Evolutionary conservation across 2,329 filamentous ascomycete genomes (phyloP), one percentile per base, ranked within the genome.

Genomic region (Cercospora zeina): DNA sequence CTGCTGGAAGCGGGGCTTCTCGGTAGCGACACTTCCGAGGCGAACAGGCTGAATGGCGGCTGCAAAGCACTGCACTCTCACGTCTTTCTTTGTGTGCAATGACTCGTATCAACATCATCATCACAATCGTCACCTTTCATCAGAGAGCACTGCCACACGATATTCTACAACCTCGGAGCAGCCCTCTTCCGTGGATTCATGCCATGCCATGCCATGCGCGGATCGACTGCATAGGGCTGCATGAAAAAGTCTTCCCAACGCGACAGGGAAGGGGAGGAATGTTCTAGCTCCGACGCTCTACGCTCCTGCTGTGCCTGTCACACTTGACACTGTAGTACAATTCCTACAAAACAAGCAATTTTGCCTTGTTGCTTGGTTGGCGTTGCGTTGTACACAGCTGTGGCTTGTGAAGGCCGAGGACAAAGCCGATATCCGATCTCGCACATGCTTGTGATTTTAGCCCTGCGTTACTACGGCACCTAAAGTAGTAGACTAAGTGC

Each of bases 21-120:
- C 42, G 42, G 42, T 30, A 24, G 42, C 42, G 42, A 49, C 42
- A n/a, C 42, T 49, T 49, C 42, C 42, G 42, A 49, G 21, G 8
- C 3, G 27, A 30, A 14, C 42, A 47, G 42, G 21, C 42, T 49
- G 42, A 49, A 49, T 30, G 13, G 42, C 42, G 13, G 42, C 42
- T 27, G 24, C 42, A 14, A 27, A 49, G 31, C 4, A 9, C 31
- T 34, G 5, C 9, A 9, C 10, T 47, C 19, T 19, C 7, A 11
- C 11, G 13, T 27, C 13, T 6, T 13, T 49, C 42, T 49, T 49
- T 49, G 42, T 30, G 4, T 4, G 13, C 9, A 6, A 49, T 21
- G 42, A 49, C 42, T 49, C 42, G 42, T 49, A 21, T 34, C 31
- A 34, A 4, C 24, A 27, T 3, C 24, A 3, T 27, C n/a, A n/a